Percentiles rank a stretch among this genome's conserved stretches.
Conservation (phyloP, 2,329 filamentous ascomycete species). For the Fusarium sp. region DNA sequence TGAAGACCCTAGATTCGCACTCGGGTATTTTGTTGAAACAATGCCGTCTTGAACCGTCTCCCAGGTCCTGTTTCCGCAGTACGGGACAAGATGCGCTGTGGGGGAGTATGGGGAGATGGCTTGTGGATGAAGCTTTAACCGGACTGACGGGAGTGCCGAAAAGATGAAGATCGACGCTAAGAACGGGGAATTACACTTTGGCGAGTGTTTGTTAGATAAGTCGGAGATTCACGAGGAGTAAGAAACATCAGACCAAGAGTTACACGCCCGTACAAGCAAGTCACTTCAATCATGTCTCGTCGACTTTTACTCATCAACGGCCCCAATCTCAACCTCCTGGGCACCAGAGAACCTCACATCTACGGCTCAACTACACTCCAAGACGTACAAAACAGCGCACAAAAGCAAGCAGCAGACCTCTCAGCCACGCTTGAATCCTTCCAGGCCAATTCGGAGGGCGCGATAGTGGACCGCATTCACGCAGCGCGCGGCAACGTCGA, state of each 20-base stretch:
- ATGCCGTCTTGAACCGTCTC: constrained; percentile 35
- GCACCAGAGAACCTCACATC: constrained; percentile 75
- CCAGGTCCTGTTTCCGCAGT: constrained; percentile 21
- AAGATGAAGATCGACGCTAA: constrained; percentile 15
- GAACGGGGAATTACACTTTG: constrained; percentile 24
- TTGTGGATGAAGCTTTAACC: constrained; percentile 43
- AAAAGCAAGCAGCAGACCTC: constrained; percentile 59
- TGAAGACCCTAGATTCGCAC: not conserved
- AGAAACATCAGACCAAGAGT: not conserved
- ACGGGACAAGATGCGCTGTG: constrained; percentile 36
- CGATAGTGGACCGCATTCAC: constrained; percentile 77
- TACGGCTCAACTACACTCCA: constrained; percentile 75
- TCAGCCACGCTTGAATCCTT: constrained; percentile 64
- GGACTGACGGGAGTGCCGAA: constrained; percentile 19
- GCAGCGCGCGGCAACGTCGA: constrained; percentile 66
- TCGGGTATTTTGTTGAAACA: constrained; percentile 19
- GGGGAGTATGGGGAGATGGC: constrained; percentile 12
- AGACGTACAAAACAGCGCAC: constrained; percentile 64
- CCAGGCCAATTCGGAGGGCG: constrained; percentile 83
- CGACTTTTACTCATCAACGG: constrained; percentile 78
- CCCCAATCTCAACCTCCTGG: constrained; percentile 84
- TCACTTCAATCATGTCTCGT: constrained; percentile 46
- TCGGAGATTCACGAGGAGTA: not conserved
- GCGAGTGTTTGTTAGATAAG: constrained; percentile 21
- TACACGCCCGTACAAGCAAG: not conserved